Evolutionary conservation across 2,329 filamentous ascomycete species (phyloP).

Genomic region (Ceratocystis albifundus): DNA sequence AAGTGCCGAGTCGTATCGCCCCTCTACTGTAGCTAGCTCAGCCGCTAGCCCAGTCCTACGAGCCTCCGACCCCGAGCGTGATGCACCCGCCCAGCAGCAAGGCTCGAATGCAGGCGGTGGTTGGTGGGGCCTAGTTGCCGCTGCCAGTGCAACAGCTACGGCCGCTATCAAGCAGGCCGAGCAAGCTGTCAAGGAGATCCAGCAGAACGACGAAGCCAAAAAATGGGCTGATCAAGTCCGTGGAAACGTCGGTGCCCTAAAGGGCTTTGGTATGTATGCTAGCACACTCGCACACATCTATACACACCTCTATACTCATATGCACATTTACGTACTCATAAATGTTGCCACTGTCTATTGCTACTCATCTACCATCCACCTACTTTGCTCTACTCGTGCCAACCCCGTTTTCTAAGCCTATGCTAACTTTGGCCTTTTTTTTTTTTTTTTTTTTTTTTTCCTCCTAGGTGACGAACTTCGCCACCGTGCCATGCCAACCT

Average conservation of each 20-base stretch:
- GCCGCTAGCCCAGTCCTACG: slow-evolving; percentile 42
- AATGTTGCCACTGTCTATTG: too few relatives aligned
- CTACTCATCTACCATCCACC: not conserved
- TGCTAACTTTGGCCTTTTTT: not conserved
- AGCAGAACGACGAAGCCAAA: slow-evolving; percentile 91
- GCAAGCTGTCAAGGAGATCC: slow-evolving; percentile 84
- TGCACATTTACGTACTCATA: too few relatives aligned
- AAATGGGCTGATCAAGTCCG: slow-evolving; percentile 91
- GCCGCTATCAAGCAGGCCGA: slow-evolving; percentile 78
- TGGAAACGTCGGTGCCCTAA: slow-evolving; percentile 71
- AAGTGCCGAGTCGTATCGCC: slow-evolving; percentile 62
- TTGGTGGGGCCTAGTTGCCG: slow-evolving; percentile 69
- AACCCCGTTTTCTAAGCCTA: not conserved
- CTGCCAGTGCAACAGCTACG: slow-evolving; percentile 45
- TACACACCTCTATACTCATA: too few relatives aligned
- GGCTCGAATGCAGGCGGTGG: slow-evolving; percentile 46
- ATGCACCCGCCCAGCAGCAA: slow-evolving; percentile 49
- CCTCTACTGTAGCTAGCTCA: slow-evolving; percentile 57
- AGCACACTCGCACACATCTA: not conserved
- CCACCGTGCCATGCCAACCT: slow-evolving; percentile 80
- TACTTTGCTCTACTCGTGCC: slow-evolving; percentile 28
- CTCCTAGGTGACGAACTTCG: slow-evolving; percentile 68
- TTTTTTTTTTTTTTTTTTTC: not conserved
- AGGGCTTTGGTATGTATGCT: slow-evolving; percentile 60
- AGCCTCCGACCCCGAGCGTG: slow-evolving; percentile 26